A percentile compares a stretch with the other conserved stretches of the same genome.
These are phyloP conservation scores for Paramecium sonneborni DNA, from an alignment of 73 alveolate species.

Conservation along the genomic window DNA sequence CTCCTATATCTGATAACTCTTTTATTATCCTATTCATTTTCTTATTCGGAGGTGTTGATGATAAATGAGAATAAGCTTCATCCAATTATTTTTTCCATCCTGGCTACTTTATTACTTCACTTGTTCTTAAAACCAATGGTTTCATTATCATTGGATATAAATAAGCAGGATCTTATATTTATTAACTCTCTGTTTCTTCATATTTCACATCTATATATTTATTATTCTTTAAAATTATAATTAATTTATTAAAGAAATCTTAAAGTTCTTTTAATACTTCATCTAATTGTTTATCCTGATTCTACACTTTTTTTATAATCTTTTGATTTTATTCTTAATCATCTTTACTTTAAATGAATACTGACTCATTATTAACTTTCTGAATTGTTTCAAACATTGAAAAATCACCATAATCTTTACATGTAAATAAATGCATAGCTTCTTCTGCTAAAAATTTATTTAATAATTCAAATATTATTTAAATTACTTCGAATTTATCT, in stretches of 20 bases:
- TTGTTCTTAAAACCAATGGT: not conserved
- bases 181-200: not conserved
- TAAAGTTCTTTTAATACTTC: not conserved
- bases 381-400: not conserved
- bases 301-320: not conserved
- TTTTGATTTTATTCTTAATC: not conserved
- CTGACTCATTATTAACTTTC: not conserved
- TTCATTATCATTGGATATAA: constrained; percentile 39
- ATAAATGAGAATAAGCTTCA: not conserved
- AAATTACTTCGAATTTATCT: not conserved
- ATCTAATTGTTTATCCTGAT: not conserved
- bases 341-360: not conserved
- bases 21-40: constrained; percentile 34
- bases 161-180: not conserved
- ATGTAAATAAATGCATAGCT: not conserved
- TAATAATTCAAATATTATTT: not conserved
- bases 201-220: not conserved
- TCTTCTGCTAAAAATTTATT: not conserved
- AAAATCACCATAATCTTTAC: constrained; percentile 8
- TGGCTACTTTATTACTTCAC: not conserved
- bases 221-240: not conserved
- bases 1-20: constrained; percentile 24
- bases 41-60: not conserved
- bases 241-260: not conserved
- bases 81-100: constrained; percentile 19